These are phyloP conservation scores for Ochetophila trinervis DNA, from an alignment of 306 rosid genomes.

Conservation along the genomic window DNA sequence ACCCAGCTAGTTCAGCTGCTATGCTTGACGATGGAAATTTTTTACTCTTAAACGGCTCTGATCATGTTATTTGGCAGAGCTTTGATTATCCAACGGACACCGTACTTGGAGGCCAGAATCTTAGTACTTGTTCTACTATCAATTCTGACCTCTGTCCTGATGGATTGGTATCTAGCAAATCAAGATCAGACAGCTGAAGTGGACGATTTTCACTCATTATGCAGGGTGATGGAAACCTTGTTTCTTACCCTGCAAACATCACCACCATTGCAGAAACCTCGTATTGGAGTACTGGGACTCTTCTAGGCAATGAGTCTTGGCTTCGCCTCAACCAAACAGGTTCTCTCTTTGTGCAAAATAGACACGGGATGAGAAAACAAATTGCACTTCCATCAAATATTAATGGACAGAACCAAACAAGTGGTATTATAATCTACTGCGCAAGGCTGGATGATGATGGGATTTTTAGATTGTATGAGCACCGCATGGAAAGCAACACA, in stretches of 20 bases:
- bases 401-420: no score
- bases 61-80: slow-evolving; percentile 11
- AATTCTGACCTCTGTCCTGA: no score
- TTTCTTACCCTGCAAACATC: slow-evolving; percentile 5
- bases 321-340: slow-evolving; percentile 1
- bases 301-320: no score
- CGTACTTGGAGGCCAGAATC: slow-evolving; percentile 17
- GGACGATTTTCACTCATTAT: slow-evolving; percentile 9
- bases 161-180: slow-evolving; percentile 7
- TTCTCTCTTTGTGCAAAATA: not conserved
- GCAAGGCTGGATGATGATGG: slow-evolving; percentile 18
- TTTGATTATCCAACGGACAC: slow-evolving; percentile 23
- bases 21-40: slow-evolving; percentile 18
- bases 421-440: not conserved
- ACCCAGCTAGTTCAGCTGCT: slow-evolving; percentile 2
- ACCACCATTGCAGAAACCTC: not conserved
- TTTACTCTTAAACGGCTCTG: not conserved
- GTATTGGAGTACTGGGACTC: slow-evolving; percentile 2
- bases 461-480: slow-evolving; percentile 17
- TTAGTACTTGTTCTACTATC: no score
- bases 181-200: slow-evolving; percentile 8
- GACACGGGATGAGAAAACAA: not conserved
- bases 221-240: slow-evolving; percentile 22
- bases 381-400: no score
- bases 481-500: not conserved